Evolutionary conservation across 2,329 filamentous ascomycete genomes (phyloP), one percentile per base, ranked within the genome.

Genomic region (Colletotrichum sp.): DNA sequence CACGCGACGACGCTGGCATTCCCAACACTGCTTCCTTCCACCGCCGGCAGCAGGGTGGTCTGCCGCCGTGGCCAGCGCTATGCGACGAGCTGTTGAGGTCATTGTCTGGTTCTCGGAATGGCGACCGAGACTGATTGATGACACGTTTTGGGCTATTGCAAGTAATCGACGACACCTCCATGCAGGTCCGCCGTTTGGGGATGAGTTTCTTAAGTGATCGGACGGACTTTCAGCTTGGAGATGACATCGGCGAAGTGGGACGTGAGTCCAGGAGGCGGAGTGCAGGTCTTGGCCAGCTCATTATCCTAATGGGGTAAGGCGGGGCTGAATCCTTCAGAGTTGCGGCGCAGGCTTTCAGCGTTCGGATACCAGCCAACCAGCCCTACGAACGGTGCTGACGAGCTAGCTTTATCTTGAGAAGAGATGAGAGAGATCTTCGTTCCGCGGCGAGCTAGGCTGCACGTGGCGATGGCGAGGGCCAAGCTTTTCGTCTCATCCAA

Each of bases 21-120:
- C 85, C 86, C 85, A 87, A 76, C 85, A 87, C 61, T 85, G 83
- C 34, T 78, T 79, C 3, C 74, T 56, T n/a, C 66, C 66, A 27
- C 22, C 48, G 6, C 66, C 56, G 5, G n/a, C 22, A 0, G 52
- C n/a, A 58, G 66, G 27, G n/a, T 10, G 7, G 16, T 32, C 27
- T 64, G 64, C 28, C 5, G 27, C 36, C n/a, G 28, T 18, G 48
- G 55, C 39, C 32, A 60, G 39, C 8, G 56, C 70, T 48, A 67
- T 10, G 7, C 28, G 27, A 48, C 43, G 58, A 7, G 70, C 43
- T 13, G 28, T 32, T 9, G 30, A 32, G 8, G 28, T 62, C 68
- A 60, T 60, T n/a, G 27, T 32, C 25, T 55, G 56, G 8, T 60
- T 65, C 36, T 6, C 13, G 8, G 8, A n/a, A 16, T 6, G 6